These are phyloP conservation scores for Diaporthe batatas DNA, from an alignment of 2,329 filamentous ascomycete genomes.

Conservation along the genomic window DNA sequence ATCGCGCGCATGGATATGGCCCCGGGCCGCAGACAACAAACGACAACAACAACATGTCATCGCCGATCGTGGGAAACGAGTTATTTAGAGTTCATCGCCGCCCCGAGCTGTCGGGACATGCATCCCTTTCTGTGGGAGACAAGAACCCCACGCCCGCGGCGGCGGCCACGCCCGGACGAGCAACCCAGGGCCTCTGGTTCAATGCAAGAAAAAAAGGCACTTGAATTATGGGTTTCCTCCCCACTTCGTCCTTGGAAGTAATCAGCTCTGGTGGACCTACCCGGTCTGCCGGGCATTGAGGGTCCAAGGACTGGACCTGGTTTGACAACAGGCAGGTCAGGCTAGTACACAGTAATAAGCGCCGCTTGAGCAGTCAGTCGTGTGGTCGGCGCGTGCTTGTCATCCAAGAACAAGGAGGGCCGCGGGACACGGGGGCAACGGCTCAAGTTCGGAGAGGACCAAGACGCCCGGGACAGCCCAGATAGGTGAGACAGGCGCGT, in stretches of 20 bases:
- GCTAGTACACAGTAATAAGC: not conserved
- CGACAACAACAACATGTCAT: slow-evolving; percentile 4
- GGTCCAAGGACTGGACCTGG: slow-evolving; percentile 6
- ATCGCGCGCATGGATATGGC: not conserved
- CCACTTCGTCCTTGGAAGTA: slow-evolving; percentile 29
- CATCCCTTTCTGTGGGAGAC: not conserved
- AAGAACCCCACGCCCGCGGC: not conserved
- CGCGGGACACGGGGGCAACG: slow-evolving; percentile 8
- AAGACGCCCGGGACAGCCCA: slow-evolving; percentile 11
- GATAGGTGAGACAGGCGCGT: slow-evolving; percentile 23
- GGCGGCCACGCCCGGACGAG: slow-evolving; percentile 24
- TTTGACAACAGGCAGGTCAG: not conserved
- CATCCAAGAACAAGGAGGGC: not conserved
- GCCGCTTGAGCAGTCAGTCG: not conserved
- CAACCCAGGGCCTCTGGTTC: not conserved
- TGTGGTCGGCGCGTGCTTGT: not conserved
- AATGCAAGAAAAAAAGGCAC: not conserved
- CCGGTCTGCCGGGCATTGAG: slow-evolving; percentile 7
- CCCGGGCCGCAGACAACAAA: too few species aligned
- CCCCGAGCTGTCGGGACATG: slow-evolving; percentile 20
- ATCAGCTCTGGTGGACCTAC: not conserved
- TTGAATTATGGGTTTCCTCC: not conserved
- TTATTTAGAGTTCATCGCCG: slow-evolving; percentile 16
- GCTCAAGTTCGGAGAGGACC: slow-evolving; percentile 5
- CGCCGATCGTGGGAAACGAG: not conserved